Percentiles rank a stretch among this genome's conserved stretches.
Evolutionary conservation across 2,329 filamentous ascomycete species (phyloP).

Genomic region (Neonectria punicea): DNA sequence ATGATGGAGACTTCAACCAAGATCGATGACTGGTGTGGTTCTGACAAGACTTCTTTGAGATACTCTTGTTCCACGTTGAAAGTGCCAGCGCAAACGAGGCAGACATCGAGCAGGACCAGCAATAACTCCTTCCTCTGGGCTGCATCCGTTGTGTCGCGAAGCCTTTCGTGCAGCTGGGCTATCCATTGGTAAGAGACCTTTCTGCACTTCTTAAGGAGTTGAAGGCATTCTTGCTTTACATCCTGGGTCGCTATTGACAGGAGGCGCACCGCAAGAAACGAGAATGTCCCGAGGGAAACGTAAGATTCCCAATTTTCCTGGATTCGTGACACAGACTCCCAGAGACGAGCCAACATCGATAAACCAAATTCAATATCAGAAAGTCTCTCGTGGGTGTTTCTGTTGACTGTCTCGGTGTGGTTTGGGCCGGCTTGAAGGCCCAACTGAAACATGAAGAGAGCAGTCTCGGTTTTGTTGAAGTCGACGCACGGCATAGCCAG

Average conservation of each 20-base stretch:
- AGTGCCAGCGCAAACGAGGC: slow-evolving; percentile 24
- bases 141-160: too few relatives aligned
- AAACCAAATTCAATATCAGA: slow-evolving; percentile 22
- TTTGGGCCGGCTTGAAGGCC: too few relatives aligned
- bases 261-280: slow-evolving; percentile 21
- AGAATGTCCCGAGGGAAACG: slow-evolving; percentile 29
- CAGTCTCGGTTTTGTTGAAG: too few relatives aligned
- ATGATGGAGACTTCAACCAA: slow-evolving; percentile 24
- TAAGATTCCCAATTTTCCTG: slow-evolving; percentile 37
- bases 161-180: too few relatives aligned
- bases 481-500: too few relatives aligned
- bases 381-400: slow-evolving; percentile 6
- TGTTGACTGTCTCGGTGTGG: too few relatives aligned
- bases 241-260: slow-evolving; percentile 16
- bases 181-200: slow-evolving; percentile 7
- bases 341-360: slow-evolving; percentile 6
- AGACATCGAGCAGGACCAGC: slow-evolving; percentile 5
- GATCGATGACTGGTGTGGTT: slow-evolving; percentile 24
- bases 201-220: slow-evolving; percentile 13
- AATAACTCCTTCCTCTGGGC: slow-evolving; percentile 20
- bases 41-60: background rate
- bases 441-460: too few relatives aligned
- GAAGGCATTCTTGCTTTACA: background rate
- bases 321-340: slow-evolving; percentile 9
- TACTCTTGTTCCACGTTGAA: too few relatives aligned